A percentile compares a stretch with the other conserved stretches of the same genome.
phyloP scores from a whole-genome alignment of 148 eudicot species.

The Amaranthus hypochondriacus region DNA sequence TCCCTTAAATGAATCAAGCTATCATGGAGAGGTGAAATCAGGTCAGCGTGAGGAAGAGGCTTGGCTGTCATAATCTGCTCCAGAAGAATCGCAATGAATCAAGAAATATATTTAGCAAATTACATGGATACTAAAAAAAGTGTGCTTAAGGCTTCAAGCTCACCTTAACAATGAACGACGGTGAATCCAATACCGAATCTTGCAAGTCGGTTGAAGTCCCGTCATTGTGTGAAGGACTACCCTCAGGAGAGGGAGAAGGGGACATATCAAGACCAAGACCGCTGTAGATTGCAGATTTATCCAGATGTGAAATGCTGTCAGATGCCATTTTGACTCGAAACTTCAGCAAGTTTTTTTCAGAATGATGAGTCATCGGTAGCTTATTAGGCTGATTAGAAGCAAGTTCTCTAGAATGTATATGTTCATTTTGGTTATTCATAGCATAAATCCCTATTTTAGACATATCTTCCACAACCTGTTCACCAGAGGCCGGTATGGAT shows the following conservation, averaged over 20 bases:
- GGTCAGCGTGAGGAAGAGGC: conserved; percentile 21
- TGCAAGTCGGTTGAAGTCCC: conserved; percentile 19
- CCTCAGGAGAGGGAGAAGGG: conserved; percentile 37
- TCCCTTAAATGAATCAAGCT: conserved; percentile 23
- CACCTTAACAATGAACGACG: conserved; percentile 41
- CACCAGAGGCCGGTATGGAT: conserved; percentile 13
- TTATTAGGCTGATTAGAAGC: conserved; percentile 10
- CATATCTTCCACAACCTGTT: conserved; percentile 5
- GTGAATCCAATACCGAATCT: conserved; percentile 26
- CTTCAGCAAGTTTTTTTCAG: conserved; percentile 24
- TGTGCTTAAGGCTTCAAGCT: conserved; percentile 1
- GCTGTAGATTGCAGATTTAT: conserved; percentile 38
- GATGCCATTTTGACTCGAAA: conserved; percentile 30
- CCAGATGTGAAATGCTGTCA: conserved; percentile 19
- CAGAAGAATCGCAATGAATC: conserved; percentile 19
- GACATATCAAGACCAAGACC: conserved; percentile 52
- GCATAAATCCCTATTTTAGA: conserved; percentile 18
- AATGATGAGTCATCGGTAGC: background rate
- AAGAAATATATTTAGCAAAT: conserved; percentile 4
- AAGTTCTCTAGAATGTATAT: conserved; percentile 18
- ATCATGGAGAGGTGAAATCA: conserved; percentile 38
- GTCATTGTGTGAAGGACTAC: conserved; percentile 24
- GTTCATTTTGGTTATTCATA: conserved; percentile 15
- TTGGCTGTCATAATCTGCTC: conserved; percentile 37
- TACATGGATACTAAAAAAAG: background rate